Evolutionary conservation across 805 yeast species (phyloP), one percentile per base, ranked within the genome.

Genomic region (Candida xyloterini): DNA sequence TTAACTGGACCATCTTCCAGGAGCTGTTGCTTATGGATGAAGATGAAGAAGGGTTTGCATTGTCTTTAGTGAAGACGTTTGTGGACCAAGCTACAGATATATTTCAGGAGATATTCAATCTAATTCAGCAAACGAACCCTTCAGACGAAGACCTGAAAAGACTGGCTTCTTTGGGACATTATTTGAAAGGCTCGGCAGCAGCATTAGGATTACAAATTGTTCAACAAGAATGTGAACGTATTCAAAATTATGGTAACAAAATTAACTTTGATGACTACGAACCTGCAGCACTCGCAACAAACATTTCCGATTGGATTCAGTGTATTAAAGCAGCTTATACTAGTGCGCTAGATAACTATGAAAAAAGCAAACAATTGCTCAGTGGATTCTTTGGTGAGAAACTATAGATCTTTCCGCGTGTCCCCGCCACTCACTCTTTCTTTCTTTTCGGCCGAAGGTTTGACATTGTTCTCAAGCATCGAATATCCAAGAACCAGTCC

Each of bases 1-100:
- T 93, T 45, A 90, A 89, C 60, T 88, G 96, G 96, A 68, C 76
- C 30, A 91, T 89, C 21, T 83, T 93, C 59, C 78, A 81, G 41
- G 98, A 93, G 67, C 72, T 93, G 42, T 75, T 90, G 35, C 81
- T 86, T 38, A 90, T 93, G 97, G 99, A 93, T 63, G 96, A 91
- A 56, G 98, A 91, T 55, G 95, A 85, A 57, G 93, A 90, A 43
- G 96, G 88, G 7, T 93, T 93, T 68, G 81, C 91, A 24, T 70
- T 78, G 52, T 74, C 84, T 26, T 70, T 93, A 42, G 82, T 91
- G 39, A 76, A 76, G 44, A 89, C 95, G 23, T 91, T 86, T 61
- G 86, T 84, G 42, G 95, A 87, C 42, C 99, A 93, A 65, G 96
- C 95, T 5, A 71, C 73, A 43, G 82, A 79, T 14, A 91, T 95